Evolutionary conservation across 148 eudicot species (phyloP), one percentile per base, ranked within the genome.

Genomic region (Drosera capensis): DNA sequence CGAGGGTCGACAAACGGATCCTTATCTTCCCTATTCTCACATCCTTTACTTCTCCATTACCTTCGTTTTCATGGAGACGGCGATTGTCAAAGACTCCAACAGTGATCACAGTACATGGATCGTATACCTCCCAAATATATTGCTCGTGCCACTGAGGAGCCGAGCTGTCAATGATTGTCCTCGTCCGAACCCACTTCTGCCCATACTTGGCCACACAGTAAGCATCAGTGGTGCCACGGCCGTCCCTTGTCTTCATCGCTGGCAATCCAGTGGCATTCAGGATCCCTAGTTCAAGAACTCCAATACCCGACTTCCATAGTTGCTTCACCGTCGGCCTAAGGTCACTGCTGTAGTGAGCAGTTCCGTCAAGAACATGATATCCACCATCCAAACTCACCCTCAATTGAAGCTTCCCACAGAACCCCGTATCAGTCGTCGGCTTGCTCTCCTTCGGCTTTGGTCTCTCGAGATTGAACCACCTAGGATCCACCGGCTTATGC

Each of bases 121-220:
- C 74, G 39, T 45, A 64, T 25, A 69, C 70, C n/a, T 37, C 62
- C 74, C 74, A 69, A 41, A 58, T 59, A 41, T 69, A 69, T 30
- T 69, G 74, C 48, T 69, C 74, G 19, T 69, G 64, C 70, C 74
- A 69, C 7, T 64, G 58, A 15, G 74, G 74, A 3, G 62, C 35
- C 23, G 50, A 55, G 51, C 63, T 69, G 31, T 59, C 56, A 0
- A 51, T 46, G 13, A 69, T 59, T 8, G 70, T 64, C 48, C 74
- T 64, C 0, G 74, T 69, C 7, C 70, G 41, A 3, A 59, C 58
- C 74, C 74, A 69, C 54, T 69, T 69, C 44, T 59, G 58, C 1
- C 74, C 70, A 22, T 69, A 69, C 46, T 69, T 69, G 6, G 74
- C 74, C 8, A 69, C 74, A 55, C 74, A 69, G 34, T 69, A 69